These are phyloP conservation scores for Trichoderma reesei DNA, from an alignment of 495 filamentous ascomycete species.

Conservation along the genomic window DNA sequence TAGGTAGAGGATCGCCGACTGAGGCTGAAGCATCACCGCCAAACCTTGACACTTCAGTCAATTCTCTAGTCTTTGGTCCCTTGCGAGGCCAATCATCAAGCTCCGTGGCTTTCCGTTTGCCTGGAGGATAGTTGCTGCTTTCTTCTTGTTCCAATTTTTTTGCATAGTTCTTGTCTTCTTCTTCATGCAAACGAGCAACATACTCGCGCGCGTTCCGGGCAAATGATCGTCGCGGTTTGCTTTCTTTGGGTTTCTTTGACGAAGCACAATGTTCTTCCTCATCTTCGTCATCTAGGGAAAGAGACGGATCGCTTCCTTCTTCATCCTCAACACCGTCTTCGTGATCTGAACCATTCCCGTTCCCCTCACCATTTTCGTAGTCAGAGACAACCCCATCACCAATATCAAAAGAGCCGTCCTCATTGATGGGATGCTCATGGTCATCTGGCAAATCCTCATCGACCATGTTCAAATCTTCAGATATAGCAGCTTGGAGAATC, in stretches of 20 bases:
- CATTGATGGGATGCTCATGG: background rate
- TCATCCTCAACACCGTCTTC: too few species aligned
- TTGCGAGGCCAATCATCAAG: background rate
- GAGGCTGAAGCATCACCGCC: background rate
- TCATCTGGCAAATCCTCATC: background rate
- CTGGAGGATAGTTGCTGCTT: background rate
- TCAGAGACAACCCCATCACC: too few species aligned
- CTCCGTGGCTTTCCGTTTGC: background rate
- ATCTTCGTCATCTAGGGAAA: background rate
- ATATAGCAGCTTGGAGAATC: background rate
- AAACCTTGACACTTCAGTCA: background rate
- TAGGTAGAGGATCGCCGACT: background rate
- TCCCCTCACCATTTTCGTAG: too few species aligned
- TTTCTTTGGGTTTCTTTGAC: background rate
- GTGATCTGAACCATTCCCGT: too few species aligned
- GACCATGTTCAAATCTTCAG: background rate
- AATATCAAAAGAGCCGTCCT: too few species aligned
- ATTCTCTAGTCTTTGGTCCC: background rate
- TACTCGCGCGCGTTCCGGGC: conserved; percentile 4
- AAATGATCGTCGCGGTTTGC: background rate
- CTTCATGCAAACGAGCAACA: background rate
- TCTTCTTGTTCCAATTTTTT: background rate
- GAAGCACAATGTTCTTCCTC: background rate
- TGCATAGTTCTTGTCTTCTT: background rate
- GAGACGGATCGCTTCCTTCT: too few species aligned